phyloP scores from a whole-genome alignment of 2,329 filamentous ascomycete genomes.

The Mariannaea elegans region DNA sequence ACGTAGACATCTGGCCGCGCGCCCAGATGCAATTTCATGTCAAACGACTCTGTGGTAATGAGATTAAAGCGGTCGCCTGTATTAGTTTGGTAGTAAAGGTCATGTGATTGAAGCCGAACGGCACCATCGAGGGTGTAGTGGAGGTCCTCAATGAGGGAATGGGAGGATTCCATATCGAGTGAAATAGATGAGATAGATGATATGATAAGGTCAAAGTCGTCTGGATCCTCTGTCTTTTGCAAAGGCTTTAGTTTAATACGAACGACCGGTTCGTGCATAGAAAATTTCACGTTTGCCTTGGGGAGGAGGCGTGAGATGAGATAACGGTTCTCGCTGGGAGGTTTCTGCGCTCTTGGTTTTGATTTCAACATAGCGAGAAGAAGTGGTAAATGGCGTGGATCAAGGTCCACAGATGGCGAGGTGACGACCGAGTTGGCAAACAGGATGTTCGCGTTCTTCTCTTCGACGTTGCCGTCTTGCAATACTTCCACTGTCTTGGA shows the following conservation, averaged over 20 bases:
- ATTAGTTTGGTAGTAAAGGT: constrained; percentile 93
- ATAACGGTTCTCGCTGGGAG: constrained; percentile 61
- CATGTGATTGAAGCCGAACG: constrained; percentile 83
- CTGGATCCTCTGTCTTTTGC: constrained; percentile 68
- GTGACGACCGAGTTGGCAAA: constrained; percentile 97
- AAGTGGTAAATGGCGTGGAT: constrained; percentile 89
- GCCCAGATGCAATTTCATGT: constrained; percentile 84
- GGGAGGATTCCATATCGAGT: constrained; percentile 93
- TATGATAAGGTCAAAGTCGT: constrained; percentile 94
- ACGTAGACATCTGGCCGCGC: constrained; percentile 89
- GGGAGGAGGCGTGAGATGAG: constrained; percentile 91
- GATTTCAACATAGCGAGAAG: constrained; percentile 78
- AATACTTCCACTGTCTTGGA: constrained; percentile 91
- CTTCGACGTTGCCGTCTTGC: constrained; percentile 74
- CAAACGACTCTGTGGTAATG: constrained; percentile 85
- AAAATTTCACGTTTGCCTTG: constrained; percentile 94
- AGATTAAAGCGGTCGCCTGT: constrained; percentile 85
- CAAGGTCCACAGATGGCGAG: constrained; percentile 91
- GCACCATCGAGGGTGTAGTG: constrained; percentile 89
- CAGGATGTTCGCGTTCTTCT: constrained; percentile 94
- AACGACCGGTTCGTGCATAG: constrained; percentile 94
- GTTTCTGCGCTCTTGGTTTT: constrained; percentile 48
- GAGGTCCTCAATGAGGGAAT: constrained; percentile 82
- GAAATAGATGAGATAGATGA: constrained; percentile 95
- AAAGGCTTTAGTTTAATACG: constrained; percentile 88